Percentiles rank a stretch among this genome's conserved stretches.
These are phyloP conservation scores for Hyphopichia pseudoburtonii DNA, from an alignment of 1,139 yeast genomes.

Conservation along the genomic window DNA sequence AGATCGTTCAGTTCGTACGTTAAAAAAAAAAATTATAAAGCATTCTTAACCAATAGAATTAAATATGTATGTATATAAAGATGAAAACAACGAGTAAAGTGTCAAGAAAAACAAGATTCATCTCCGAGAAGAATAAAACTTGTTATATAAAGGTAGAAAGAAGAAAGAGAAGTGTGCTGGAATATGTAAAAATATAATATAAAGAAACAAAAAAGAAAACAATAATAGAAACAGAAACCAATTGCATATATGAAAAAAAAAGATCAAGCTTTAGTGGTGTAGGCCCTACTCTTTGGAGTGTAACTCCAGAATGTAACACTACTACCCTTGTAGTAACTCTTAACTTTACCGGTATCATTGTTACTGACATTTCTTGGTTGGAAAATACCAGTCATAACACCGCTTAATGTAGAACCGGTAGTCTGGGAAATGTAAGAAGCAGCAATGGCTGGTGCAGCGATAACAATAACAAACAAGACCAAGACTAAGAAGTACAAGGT, in stretches of 20 bases:
- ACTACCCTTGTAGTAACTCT: slow-evolving; percentile 5
- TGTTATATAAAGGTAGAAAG: neutral
- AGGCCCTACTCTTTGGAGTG: slow-evolving; percentile 58
- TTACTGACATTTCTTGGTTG: slow-evolving; percentile 83
- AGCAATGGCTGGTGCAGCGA: slow-evolving; percentile 92
- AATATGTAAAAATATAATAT: neutral
- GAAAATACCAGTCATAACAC: slow-evolving; percentile 69
- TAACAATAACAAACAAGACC: slow-evolving; percentile 67
- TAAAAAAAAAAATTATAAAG: neutral
- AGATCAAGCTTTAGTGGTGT: slow-evolving; percentile 58
- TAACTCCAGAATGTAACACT: slow-evolving; percentile 42
- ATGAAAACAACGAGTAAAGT: neutral
- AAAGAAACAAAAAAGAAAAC: neutral
- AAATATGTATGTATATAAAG: slow-evolving; percentile 1
- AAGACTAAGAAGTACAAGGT: slow-evolving; percentile 74
- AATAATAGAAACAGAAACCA: neutral
- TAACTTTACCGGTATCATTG: slow-evolving; percentile 71
- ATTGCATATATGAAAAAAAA: neutral
- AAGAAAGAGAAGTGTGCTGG: neutral
- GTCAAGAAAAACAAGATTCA: neutral
- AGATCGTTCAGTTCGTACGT: no score
- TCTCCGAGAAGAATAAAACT: neutral
- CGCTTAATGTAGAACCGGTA: slow-evolving; percentile 32
- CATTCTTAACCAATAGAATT: neutral
- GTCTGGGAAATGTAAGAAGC: slow-evolving; percentile 37